Evolutionary conservation across 176 grass and related monocot genomes (phyloP), one percentile per base, ranked within the genome.

Genomic region (Eragrostis curvula): DNA sequence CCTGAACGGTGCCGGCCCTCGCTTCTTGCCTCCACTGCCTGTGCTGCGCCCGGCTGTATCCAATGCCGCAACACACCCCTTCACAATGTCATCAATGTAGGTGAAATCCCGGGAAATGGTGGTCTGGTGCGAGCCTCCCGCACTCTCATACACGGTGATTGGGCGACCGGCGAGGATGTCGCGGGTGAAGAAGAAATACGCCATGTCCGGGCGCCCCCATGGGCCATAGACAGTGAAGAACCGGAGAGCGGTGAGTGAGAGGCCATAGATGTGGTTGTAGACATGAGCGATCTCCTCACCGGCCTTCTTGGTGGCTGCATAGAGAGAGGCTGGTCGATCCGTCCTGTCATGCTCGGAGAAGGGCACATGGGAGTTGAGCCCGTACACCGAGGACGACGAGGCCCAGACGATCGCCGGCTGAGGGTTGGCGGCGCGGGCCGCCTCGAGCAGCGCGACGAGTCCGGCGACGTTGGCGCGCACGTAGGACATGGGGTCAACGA

Each of bases 201-300:
- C 92, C 92, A 94, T 94, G 59, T 94, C 92, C 0, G 93, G 93
- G 56, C 93, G 89, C 41, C 93, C 93, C 90, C 93, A 95, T 5
- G 93, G 93, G 16, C 93, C 93, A n/a, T 95, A 92, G 0, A 95
- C 93, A 39, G 93, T 92, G 58, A 95, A 95, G 52, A 95, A 95
- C 6, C 93, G 81, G 43, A 95, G 88, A 5, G 89, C 93, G 1
- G 93, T 95, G 65, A 95, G 87, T 21, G 93, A 95, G 47, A 95
- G 93, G 5, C 93, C 93, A 36, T 95, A 95, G 81, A 95, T 95
- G 72, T 92, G 90, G 90, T 96, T 96, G 86, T 96, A 96, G 71
- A 88, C 93, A 79, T 96, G 93, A 63, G 93, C 88, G 53, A 96
- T 96, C 87, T 96, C 93, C 85, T 96, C 93, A 10, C 93, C 93